These are phyloP conservation scores for Trichomonascaceae sp. DNA, from an alignment of 1,139 yeast species.

Conservation along the genomic window DNA sequence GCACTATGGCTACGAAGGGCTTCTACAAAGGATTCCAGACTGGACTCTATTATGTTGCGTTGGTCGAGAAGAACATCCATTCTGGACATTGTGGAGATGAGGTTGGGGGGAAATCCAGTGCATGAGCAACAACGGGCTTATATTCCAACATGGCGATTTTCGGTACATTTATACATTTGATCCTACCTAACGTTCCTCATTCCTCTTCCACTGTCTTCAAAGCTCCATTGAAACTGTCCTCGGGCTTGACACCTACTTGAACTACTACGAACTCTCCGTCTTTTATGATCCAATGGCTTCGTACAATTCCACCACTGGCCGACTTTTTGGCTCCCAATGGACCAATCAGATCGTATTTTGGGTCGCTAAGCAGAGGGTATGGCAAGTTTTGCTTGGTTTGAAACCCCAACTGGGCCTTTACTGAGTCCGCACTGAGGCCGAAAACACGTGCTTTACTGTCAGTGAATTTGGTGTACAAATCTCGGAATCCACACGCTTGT, in stretches of 20 bases:
- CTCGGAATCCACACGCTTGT: constrained; percentile 87
- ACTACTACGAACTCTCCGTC: constrained; percentile 66
- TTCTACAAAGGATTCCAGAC: neutral
- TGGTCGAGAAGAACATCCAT: constrained; percentile 14
- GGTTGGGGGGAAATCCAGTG: neutral
- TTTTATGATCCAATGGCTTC: constrained; percentile 86
- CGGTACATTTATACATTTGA: neutral
- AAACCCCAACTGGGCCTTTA: constrained; percentile 70
- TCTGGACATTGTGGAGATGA: constrained; percentile 1
- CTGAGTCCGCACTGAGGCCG: constrained; percentile 59
- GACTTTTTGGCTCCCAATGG: constrained; percentile 76
- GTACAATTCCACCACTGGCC: constrained; percentile 57
- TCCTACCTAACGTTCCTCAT: neutral
- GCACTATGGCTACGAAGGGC: constrained; percentile 32
- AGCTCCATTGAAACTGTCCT: constrained; percentile 61
- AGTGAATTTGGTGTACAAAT: constrained; percentile 50
- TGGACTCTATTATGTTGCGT: constrained; percentile 22
- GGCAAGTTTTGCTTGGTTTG: constrained; percentile 65
- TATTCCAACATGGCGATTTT: neutral
- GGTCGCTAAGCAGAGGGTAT: constrained; percentile 73
- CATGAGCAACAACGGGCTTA: neutral
- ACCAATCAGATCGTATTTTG: constrained; percentile 60
- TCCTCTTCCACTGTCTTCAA: constrained; percentile 20
- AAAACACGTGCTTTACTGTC: constrained; percentile 36
- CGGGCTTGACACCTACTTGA: constrained; percentile 71